These are phyloP conservation scores for Sporobolomyces roseus DNA, from an alignment of 768 basidiomycete genomes.

Conservation along the genomic window DNA sequence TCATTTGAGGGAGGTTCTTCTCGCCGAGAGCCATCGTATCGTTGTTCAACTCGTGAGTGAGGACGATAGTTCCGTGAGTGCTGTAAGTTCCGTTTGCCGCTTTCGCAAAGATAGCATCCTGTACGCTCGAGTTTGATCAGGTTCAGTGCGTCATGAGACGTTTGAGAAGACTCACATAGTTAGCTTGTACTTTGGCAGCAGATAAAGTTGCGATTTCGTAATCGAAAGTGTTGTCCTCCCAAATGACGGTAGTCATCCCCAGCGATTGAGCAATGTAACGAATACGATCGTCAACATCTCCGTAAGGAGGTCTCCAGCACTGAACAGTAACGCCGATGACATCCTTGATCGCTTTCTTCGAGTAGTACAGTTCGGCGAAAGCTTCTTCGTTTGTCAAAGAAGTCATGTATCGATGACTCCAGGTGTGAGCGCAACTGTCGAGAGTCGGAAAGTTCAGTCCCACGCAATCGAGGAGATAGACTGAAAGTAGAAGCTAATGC, in stretches of 20 bases:
- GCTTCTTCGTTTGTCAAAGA: slow-evolving; percentile 66
- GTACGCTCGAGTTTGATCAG: neutral
- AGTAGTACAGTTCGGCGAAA: slow-evolving; percentile 85
- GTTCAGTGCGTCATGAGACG: neutral
- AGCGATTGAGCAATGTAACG: slow-evolving; percentile 42
- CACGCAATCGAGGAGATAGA: neutral
- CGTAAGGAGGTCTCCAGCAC: slow-evolving; percentile 64
- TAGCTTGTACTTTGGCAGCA: slow-evolving; percentile 40
- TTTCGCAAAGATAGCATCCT: slow-evolving; percentile 39
- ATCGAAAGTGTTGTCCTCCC: slow-evolving; percentile 29
- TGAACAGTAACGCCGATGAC: slow-evolving; percentile 64
- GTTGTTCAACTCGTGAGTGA: slow-evolving; percentile 49
- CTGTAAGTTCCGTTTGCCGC: slow-evolving; percentile 45
- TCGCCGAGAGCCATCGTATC: slow-evolving; percentile 47
- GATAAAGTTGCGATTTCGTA: slow-evolving; percentile 18
- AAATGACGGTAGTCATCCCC: slow-evolving; percentile 39
- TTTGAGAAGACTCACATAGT: slow-evolving; percentile 43
- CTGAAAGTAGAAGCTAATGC: slow-evolving; percentile 14
- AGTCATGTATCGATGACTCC: slow-evolving; percentile 44
- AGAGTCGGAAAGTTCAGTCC: slow-evolving; percentile 21
- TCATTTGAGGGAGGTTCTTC: slow-evolving; percentile 44
- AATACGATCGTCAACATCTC: slow-evolving; percentile 73
- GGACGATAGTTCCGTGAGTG: slow-evolving; percentile 47
- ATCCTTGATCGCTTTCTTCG: slow-evolving; percentile 77
- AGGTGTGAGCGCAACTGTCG: slow-evolving; percentile 25